phyloP scores from a whole-genome alignment of 148 eudicot species.

The Chenopodium suecicum region DNA sequence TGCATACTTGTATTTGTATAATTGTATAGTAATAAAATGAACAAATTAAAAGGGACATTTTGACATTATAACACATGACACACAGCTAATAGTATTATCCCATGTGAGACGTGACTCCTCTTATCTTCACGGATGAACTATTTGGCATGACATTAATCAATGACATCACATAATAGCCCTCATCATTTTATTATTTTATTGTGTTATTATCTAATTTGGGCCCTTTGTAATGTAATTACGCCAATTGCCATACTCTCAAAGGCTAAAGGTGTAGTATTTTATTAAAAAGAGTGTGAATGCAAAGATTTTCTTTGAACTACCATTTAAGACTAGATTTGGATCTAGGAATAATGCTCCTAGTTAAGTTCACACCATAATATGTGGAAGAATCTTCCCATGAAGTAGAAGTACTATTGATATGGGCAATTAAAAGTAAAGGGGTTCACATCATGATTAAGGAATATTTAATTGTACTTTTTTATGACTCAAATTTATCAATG shows the following conservation, averaged over 20 bases:
- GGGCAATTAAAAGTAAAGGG: neutral
- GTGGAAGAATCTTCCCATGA: constrained; percentile 3
- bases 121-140: neutral
- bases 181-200: no score
- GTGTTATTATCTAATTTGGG: neutral
- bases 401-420: neutral
- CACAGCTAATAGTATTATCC: no score
- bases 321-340: neutral
- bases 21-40: no score
- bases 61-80: no score
- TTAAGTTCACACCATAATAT: neutral
- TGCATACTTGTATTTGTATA: no score
- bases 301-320: neutral
- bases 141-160: neutral
- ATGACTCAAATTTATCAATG: no score
- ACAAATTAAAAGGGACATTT: no score
- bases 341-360: neutral
- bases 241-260: neutral
- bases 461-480: no score
- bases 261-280: neutral
- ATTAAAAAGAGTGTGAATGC: neutral
- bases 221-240: neutral
- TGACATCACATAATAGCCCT: neutral
- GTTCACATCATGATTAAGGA: neutral
- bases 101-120: no score